Evolutionary conservation across 2,329 filamentous ascomycete genomes (phyloP), one percentile per base, ranked within the genome.

Genomic region (Xylaria sp.): DNA sequence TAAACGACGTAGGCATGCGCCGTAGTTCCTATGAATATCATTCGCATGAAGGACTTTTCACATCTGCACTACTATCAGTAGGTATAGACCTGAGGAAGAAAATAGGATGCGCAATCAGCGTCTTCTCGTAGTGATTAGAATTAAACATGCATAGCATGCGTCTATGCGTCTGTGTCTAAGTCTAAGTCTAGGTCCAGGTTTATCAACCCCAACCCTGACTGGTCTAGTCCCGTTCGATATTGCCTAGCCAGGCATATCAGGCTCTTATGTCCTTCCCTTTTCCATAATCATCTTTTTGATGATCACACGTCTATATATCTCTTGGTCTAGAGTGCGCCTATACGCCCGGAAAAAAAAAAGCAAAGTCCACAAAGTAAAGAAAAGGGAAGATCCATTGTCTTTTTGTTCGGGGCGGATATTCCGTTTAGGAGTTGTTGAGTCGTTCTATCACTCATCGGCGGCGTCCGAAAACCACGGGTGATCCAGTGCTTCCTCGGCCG

Each of bases 401-500:
- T n/a, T n/a, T n/a, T n/a, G n/a, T n/a, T n/a, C n/a, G n/a, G n/a
- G n/a, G n/a, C n/a, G n/a, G n/a, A n/a, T n/a, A n/a, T 42, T 53
- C 38, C 10, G 31, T 25, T 50, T n/a, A 20, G 27, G 11, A n/a
- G 7, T 31, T 36, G n/a, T 38, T 36, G 13, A 17, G 6, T 13
- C 5, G 17, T 0, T 53, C 36, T 65, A 69, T 54, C 63, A 67
- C 20, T 67, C 66, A 25, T 70, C 63, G 25, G 68, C 47, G 10
- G 61, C 70, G 39, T 70, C 70, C 17, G 63, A 22, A 59, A 77
- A 78, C 75, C 74, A 77, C 27, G 73, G 70, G 49, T 78, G 80
- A 9, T 74, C 69, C 27, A 81, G 75, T 47, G 80, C 79, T 66
- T 81, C 74, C 51, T 73, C 71, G 58, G 80, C 80, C 47, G 80